Evolutionary conservation across 768 basidiomycete genomes (phyloP), one percentile per base, ranked within the genome.

Genomic region (Rhizopogon vinicolor): DNA sequence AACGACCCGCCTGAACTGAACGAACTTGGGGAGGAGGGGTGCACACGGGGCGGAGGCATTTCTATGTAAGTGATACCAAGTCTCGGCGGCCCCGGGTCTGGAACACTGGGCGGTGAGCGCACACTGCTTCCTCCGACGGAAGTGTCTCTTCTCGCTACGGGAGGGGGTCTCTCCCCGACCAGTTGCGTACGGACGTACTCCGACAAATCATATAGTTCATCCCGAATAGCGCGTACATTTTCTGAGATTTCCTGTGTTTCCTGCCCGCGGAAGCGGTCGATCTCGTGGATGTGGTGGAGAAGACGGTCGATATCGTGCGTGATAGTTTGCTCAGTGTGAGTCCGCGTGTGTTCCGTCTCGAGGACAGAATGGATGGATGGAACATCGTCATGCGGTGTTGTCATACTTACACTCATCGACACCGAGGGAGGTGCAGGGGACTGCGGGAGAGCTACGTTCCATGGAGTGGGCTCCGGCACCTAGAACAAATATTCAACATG

Each of bases 201-300:
- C 0, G 84, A 79, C 10, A 94, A 74, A 44, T 85, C 82, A 12
- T 75, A 76, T 3, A 96, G 72, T 59, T 89, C 85, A 39, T 85
- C 76, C 55, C 87, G 80, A 40, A 97, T 81, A 0, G 83, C 80
- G 51, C 80, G 80, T 4, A 96, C 75, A 63, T 88, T 85, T 44
- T 82, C 83, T 0, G 79, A 76, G 7, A 94, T 65, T 14, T 85
- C 85, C 28, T 80, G 75, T 31, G 77, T 80, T 60, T 94, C 89
- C 3, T 80, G 75, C 0, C 82, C 85, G 52, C 88, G 74, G 16
- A 75, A 72, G 33, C 78, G 73, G 60, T 92, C 84, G 12, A 92
- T 63, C 51, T 89, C 85, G 51, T 89, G 83, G 9, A 86, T 67
- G 52, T 77, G 74, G 40, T 81, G 73, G 48, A 85, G 66, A 16